Percentiles rank a stretch among this genome's conserved stretches.
Conservation (phyloP, 2,329 filamentous ascomycete genomes). For the Pseudogymnoascus sp. region DNA sequence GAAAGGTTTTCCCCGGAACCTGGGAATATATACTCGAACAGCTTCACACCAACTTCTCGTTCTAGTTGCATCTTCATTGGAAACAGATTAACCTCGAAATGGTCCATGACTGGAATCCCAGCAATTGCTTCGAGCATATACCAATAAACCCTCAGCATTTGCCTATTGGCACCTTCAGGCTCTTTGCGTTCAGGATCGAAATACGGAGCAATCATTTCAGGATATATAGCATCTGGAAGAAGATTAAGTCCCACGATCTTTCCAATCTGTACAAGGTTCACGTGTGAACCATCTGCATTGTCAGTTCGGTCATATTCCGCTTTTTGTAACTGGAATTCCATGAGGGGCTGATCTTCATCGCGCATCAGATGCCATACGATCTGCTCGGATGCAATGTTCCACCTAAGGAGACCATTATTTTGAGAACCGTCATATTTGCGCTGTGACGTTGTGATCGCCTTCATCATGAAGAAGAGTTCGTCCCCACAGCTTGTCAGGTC, state of each 20-base stretch:
- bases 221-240: constrained; percentile 83
- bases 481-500: constrained; percentile 87
- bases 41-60: constrained; percentile 78
- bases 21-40: constrained; percentile 98
- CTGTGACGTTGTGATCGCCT: constrained; percentile 95
- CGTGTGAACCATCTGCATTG: constrained; percentile 93
- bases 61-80: constrained; percentile 92
- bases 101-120: constrained; percentile 92
- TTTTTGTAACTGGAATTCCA: constrained; percentile 86
- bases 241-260: constrained; percentile 84
- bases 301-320: constrained; percentile 92
- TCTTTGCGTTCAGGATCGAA: constrained; percentile 53
- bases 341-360: constrained; percentile 76
- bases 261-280: constrained; percentile 83
- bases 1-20: constrained; percentile 45
- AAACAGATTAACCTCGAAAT: constrained; percentile 90
- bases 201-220: constrained; percentile 91
- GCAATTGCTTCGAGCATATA: constrained; percentile 97
- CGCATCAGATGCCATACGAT: constrained; percentile 96
- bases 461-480: constrained; percentile 99
- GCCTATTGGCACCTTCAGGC: constrained; percentile 49
- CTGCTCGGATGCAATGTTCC: constrained; percentile 89
- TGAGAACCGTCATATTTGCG: constrained; percentile 70
- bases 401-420: constrained; percentile 72
- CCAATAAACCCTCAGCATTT: constrained; percentile 94